Evolutionary conservation across 805 yeast genomes (phyloP).

Genomic region (Nakazawaea siamensis): DNA sequence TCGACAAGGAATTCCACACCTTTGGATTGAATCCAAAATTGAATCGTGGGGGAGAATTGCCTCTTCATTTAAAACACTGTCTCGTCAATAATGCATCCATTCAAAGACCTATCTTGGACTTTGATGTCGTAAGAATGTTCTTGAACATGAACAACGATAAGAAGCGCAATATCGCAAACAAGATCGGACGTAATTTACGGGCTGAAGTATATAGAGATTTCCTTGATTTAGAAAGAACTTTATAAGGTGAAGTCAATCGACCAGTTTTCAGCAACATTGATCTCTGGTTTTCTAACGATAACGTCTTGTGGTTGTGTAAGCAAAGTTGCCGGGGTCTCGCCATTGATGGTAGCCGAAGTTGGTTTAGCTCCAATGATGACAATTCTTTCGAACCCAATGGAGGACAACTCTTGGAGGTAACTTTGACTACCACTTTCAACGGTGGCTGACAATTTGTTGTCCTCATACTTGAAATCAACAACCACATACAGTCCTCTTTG

Average conservation of each 20-base stretch:
- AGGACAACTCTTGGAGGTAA: too few relatives aligned
- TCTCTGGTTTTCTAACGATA: background rate
- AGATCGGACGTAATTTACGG: slow-evolving; percentile 49
- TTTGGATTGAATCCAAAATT: slow-evolving; percentile 78
- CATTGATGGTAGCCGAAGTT: too few relatives aligned
- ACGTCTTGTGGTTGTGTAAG: too few relatives aligned
- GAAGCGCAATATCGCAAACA: slow-evolving; percentile 43
- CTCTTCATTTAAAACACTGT: slow-evolving; percentile 4
- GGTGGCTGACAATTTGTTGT: too few relatives aligned
- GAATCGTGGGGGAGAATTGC: slow-evolving; percentile 41
- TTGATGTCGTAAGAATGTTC: slow-evolving; percentile 46
- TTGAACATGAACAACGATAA: slow-evolving; percentile 49
- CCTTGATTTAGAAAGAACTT: slow-evolving; percentile 38
- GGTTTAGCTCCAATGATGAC: slow-evolving; percentile 44
- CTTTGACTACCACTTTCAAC: too few relatives aligned
- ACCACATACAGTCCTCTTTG: slow-evolving; percentile 39
- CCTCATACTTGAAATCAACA: slow-evolving; percentile 27
- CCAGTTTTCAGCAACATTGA: background rate
- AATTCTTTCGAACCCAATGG: slow-evolving; percentile 40
- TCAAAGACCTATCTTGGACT: slow-evolving; percentile 59
- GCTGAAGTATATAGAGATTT: slow-evolving; percentile 64
- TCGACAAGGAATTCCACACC: slow-evolving; percentile 63
- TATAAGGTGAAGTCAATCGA: too few relatives aligned
- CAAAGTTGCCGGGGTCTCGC: too few relatives aligned
- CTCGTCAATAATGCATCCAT: slow-evolving; percentile 22